Evolutionary conservation across 257 asterid species (phyloP), one percentile per base, ranked within the genome.

Genomic region (Solanum neorickii): DNA sequence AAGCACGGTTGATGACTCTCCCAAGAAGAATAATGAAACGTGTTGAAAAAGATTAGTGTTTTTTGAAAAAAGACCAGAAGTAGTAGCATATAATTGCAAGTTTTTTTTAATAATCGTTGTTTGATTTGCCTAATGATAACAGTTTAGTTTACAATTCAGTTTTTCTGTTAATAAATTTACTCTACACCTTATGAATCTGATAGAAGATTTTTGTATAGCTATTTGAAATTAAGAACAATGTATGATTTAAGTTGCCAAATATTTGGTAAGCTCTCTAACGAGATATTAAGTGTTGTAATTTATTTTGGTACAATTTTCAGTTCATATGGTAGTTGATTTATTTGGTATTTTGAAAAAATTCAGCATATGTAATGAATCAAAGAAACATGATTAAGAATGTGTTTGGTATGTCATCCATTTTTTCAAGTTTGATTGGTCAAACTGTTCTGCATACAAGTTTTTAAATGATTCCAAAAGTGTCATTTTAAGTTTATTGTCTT

Each of bases 31-130:
- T 65, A 94, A 94, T 77, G 93, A 44, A 97, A 92, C 80, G 86
- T 97, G 99, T 86, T 97, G 92, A 97, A 93, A 93, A 97, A 95
- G 94, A 91, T 97, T 27, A 94, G 98, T 18, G 94, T 92, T 83
- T 75, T 94, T 84, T 97, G 98, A 97, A 94, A 90, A 97, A 97
- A 89, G 93, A 94, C 87, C 97, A 92, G 91, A 94, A 93, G 83
- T 93, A 94, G 92, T 86, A 80, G 69, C 84, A 37, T 25, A 5
- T 3, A 37, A 44, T 73, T 27, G 29, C 88, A 73, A 87, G 92
- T 88, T 87, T 83, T 25, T 29, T 80, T 13, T 37, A 49, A 80
- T 80, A 29, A 80, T 49, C 29, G 23, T 10, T 49, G 85, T 49
- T 80, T 49, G 68, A 47, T 49, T 80, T 80, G 44, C 21, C 44